Base-by-base conservation (phyloP, 179 eudicot species). In the Pouteria campechiana region DNA sequence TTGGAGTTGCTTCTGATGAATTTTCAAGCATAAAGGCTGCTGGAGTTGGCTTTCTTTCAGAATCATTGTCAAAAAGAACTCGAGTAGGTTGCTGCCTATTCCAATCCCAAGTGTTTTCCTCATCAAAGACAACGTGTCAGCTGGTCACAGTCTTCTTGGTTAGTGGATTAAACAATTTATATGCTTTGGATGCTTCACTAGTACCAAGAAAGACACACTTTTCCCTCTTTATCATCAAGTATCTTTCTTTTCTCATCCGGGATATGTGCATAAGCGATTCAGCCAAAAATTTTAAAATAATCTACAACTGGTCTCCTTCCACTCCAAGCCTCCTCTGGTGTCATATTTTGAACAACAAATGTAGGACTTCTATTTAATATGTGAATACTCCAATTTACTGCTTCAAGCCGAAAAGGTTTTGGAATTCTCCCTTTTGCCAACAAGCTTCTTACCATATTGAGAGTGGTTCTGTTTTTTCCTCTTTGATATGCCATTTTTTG, bases 111-210 rank as follows among this genome's bases (percentile, higher is more conserved):
- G 6, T 3, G 7, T 25, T 8, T 1, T 25, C 35, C 8, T 50
- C 55, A 12, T 50, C 45, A 16, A 37, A 50, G 11, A 50, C 7
- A 1, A 50, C 45, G 38, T 50, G 44, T n/a, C 35, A 24, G 17
- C 45, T 50, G 4, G 38, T 27, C 2, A 37, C 9, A 25, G 38
- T 38, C 14, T 27, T 50, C 25, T 50, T 37, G 0, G 45, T 17
- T 13, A 24, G 6, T 1, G 35, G 45, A 50, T 37, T 22, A 25
- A 5, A 50, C 1, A 50, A 5, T 11, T 27, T 50, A 17, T 37
- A 50, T 1, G 35, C 56, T 20, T 51, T 38, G 17, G 56, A 38
- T 28, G 27, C 11, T 6, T 30, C 46, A 17, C 46, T 27, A 10
- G 29, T 27, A 10, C 46, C 56, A 18, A 51, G 37, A 2, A 51